Evolutionary conservation across 2,329 filamentous ascomycete species (phyloP).

Genomic region (Paecilomyces fulvus): DNA sequence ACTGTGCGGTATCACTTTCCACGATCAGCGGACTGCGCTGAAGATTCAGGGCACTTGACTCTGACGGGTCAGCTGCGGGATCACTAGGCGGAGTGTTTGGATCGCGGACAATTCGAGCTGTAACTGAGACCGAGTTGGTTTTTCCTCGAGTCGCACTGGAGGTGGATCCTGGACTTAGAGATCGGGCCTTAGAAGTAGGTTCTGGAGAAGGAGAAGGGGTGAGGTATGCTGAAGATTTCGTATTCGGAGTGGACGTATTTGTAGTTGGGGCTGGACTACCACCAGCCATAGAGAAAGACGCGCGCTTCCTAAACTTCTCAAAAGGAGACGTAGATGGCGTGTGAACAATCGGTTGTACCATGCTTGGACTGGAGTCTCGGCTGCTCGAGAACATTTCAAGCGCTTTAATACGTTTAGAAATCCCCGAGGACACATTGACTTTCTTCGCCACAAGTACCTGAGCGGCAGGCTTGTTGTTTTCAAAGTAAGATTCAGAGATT

Average conservation of each 20-base stretch:
- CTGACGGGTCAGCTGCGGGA: slow-evolving; percentile 16
- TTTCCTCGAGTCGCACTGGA: slow-evolving; percentile 15
- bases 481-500: slow-evolving; percentile 28
- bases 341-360: slow-evolving; percentile 24
- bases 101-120: slow-evolving; percentile 69
- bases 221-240: slow-evolving; percentile 18
- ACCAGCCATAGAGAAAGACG: slow-evolving; percentile 26
- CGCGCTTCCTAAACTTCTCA: slow-evolving; percentile 43
- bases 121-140: slow-evolving; percentile 74
- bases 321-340: slow-evolving; percentile 50
- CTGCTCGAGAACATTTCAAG: slow-evolving; percentile 66
- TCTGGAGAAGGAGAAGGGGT: slow-evolving; percentile 19
- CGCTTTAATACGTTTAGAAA: slow-evolving; percentile 90
- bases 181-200: slow-evolving; percentile 21
- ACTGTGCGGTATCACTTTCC: slow-evolving; percentile 51
- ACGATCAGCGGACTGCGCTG: slow-evolving; percentile 54
- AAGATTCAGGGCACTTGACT: slow-evolving; percentile 33
- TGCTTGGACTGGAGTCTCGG: slow-evolving; percentile 24
- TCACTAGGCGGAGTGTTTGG: slow-evolving; percentile 36
- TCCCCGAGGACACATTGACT: slow-evolving; percentile 76
- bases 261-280: slow-evolving; percentile 13
- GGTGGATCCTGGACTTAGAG: slow-evolving; percentile 19
- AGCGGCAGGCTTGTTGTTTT: slow-evolving; percentile 20
- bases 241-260: slow-evolving; percentile 5
- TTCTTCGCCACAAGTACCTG: slow-evolving; percentile 58